These are phyloP conservation scores for Carex scoparia DNA, from an alignment of 176 grass and related monocot species.

Conservation along the genomic window DNA sequence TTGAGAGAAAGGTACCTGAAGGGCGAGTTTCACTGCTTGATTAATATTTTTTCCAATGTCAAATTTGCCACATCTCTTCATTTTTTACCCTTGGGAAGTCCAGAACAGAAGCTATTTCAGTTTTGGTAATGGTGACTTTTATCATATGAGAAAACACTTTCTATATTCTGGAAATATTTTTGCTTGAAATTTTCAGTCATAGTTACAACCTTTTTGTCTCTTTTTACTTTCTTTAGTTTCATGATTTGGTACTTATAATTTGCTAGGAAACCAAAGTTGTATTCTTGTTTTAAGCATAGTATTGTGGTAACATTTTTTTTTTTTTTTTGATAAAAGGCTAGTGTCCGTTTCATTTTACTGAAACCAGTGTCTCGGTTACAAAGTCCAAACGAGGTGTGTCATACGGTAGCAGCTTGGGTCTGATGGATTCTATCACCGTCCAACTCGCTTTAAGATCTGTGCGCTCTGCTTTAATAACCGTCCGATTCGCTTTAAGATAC, in stretches of 20 bases:
- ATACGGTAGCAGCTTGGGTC: no score
- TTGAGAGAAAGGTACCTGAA: constrained; percentile 51
- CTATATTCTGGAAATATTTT: neutral
- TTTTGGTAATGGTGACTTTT: neutral
- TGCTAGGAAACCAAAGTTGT: neutral
- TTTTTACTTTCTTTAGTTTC: neutral
- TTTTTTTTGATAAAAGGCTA: no score
- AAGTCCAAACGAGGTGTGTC: no score
- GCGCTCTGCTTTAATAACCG: no score
- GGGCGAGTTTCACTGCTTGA: constrained; percentile 33
- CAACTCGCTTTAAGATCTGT: no score
- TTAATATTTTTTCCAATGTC: constrained; percentile 12
- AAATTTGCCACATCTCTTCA: constrained; percentile 9
- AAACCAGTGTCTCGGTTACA: no score
- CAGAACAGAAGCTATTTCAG: neutral
- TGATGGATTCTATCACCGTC: no score
- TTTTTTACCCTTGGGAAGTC: constrained; percentile 3
- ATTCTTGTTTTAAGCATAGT: neutral
- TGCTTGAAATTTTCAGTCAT: neutral
- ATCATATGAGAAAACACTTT: neutral
- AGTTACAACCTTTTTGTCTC: neutral
- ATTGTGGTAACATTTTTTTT: no score
- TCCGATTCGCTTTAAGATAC: no score
- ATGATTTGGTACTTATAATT: neutral
- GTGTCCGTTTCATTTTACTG: no score